Conservation (phyloP, 179 eudicot genomes). For the Beta corolliflora region DNA sequence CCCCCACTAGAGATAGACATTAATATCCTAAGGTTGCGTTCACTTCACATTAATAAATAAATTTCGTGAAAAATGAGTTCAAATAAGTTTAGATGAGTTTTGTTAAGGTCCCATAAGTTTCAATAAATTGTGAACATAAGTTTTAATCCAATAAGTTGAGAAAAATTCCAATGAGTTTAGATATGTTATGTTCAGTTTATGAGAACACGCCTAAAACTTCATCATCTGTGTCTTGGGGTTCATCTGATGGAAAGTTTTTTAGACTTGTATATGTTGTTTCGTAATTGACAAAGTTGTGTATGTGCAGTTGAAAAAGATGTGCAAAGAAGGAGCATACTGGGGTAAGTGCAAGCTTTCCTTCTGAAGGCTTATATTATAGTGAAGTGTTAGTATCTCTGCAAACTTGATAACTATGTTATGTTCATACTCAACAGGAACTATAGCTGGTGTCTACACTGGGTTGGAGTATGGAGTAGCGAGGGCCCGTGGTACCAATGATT, state of each 20-base stretch:
- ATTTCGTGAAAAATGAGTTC: no score
- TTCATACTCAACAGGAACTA: constrained; percentile 50
- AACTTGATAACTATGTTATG: background rate
- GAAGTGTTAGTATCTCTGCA: background rate
- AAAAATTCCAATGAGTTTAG: no score
- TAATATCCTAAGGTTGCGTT: no score
- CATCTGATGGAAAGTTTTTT: background rate
- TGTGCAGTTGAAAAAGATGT: constrained; percentile 51
- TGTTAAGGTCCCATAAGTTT: no score
- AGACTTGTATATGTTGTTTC: background rate
- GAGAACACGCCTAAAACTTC: background rate
- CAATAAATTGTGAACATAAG: no score
- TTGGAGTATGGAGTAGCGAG: constrained; percentile 78
- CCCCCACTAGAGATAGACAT: no score
- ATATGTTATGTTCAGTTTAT: no score
- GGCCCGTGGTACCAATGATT: constrained; percentile 74
- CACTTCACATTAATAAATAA: no score
- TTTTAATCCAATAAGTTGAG: no score
- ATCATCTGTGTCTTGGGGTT: background rate
- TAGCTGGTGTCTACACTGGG: constrained; percentile 88
- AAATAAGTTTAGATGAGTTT: no score
- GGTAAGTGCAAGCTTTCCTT: constrained; percentile 33
- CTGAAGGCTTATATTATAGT: background rate
- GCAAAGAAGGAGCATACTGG: constrained; percentile 58
- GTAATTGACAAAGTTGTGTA: background rate